These are phyloP conservation scores for Phytophthora kernoviae DNA, from an alignment of 352 stramenopile species.

Conservation along the genomic window DNA sequence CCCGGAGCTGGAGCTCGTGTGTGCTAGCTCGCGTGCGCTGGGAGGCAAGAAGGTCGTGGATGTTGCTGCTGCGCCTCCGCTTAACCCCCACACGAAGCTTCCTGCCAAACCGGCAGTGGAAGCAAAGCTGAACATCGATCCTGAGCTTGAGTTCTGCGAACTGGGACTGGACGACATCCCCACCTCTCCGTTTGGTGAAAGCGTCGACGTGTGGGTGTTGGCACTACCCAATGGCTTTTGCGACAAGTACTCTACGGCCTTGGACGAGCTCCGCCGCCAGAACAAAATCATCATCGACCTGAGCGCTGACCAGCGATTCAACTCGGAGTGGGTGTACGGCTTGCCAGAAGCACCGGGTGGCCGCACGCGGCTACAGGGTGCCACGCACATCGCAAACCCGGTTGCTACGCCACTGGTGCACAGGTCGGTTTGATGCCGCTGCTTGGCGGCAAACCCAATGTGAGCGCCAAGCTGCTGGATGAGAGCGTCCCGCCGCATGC, in stretches of 20 bases:
- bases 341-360: conserved; percentile 76
- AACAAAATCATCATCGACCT: conserved; percentile 88
- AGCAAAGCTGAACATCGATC: conserved; percentile 59
- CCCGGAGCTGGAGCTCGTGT: conserved; percentile 81
- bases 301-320: conserved; percentile 90
- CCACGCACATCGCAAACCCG: conserved; percentile 90
- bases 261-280: conserved; percentile 70
- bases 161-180: conserved; percentile 80
- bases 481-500: conserved; percentile 72
- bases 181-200: conserved; percentile 70
- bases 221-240: conserved; percentile 89
- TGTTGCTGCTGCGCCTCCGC: conserved; percentile 68
- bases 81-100: conserved; percentile 84
- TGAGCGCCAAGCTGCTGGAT: conserved; percentile 61
- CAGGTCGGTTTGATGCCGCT: conserved; percentile 84
- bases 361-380: conserved; percentile 57
- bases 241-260: conserved; percentile 73
- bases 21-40: conserved; percentile 82
- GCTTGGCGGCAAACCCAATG: conserved; percentile 63
- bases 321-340: conserved; percentile 85
- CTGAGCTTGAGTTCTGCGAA: conserved; percentile 82
- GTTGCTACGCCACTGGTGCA: conserved; percentile 86
- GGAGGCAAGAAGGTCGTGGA: conserved; percentile 81
- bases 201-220: conserved; percentile 86
- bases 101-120: conserved; percentile 56